Base-by-base conservation (phyloP, 495 filamentous ascomycete genomes). In the Penicillium bovifimosum region DNA sequence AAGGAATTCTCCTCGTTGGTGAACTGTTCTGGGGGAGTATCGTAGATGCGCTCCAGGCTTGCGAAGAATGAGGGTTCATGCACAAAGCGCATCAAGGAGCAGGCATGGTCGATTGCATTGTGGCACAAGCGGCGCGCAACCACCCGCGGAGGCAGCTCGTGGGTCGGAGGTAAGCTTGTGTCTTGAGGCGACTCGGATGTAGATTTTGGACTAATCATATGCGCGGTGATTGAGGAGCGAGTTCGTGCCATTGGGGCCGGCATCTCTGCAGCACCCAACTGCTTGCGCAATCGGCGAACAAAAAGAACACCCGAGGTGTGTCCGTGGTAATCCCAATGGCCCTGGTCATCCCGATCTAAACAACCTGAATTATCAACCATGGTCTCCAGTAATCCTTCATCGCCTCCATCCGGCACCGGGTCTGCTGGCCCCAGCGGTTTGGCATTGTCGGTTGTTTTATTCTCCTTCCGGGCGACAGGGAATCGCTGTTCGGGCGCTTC, bases 301-400 rank as follows among this genome's bases (percentile, higher is more conserved):
- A 96, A 97, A 52, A 89, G 86, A 41, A 92, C 76, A 0, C 93
- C 91, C 5, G 93, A 98, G 0, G 92, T 96, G 52, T 88, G 88
- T 35, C 93, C 93, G 63, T 93, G 88, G 59, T 95, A 98, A 63
- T 96, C 93, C 84, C 88, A 95, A 57, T 95, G 80, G 16, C 92
- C 92, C 56, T 84, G 80, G 56, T 98, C 93, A 65, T 95, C 91
- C 14, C 96, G 76, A 61, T 96, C 95, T 10, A 98, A 75, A 62
- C 85, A 88, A 32, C 91, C 93, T 5, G 88, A 88, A 41, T 88
- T 85, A 61, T 87, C 85, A 49, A 98, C 90, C 95, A 98, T 98
- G 6, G 92, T 95, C 65, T 95, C 86, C 27, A 98, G 75, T 41
- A 95, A 74, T 4, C 86, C 81, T 61, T 96, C 91, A 38, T 85